Evolutionary conservation across 192 early-diverging fungal species (phyloP).

Genomic region (Radiomyces spectabilis): DNA sequence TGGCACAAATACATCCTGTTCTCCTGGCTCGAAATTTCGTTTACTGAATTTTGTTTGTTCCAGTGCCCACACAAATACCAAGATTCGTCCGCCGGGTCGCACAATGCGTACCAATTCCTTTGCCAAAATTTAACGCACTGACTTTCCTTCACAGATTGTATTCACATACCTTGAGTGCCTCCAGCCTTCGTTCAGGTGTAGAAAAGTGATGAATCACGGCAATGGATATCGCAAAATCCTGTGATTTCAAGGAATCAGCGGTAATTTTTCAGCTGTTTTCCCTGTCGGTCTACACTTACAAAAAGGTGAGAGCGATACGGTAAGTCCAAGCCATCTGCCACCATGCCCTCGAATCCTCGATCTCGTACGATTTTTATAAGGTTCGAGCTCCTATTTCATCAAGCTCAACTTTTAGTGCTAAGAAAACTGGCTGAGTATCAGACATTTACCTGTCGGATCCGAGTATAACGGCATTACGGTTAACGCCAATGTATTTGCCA

Average conservation of each 20-base stretch:
- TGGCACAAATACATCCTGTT: conserved; percentile 91
- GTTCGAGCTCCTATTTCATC: conserved; percentile 53
- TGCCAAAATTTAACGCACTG: not conserved
- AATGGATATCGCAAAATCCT: conserved; percentile 94
- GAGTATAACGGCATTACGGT: conserved; percentile 67
- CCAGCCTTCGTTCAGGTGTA: conserved; percentile 58
- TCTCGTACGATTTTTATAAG: conserved; percentile 67
- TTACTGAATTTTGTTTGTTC: conserved; percentile 72
- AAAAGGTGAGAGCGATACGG: conserved; percentile 67
- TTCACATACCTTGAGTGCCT: conserved; percentile 55
- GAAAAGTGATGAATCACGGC: conserved; percentile 95
- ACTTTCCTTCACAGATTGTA: no score
- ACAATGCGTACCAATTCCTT: conserved; percentile 76
- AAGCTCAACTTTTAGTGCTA: conserved; percentile 1
- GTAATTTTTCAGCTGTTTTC: not conserved
- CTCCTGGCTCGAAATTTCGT: conserved; percentile 66
- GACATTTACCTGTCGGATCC: conserved; percentile 84
- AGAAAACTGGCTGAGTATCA: no score
- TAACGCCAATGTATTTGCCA: conserved; percentile 94
- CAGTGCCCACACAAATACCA: conserved; percentile 96
- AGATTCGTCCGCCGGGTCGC: conserved; percentile 52
- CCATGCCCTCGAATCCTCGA: conserved; percentile 73
- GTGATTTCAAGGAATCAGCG: not conserved
- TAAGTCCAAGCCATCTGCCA: conserved; percentile 70
- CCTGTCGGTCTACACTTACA: conserved; percentile 37